A percentile compares a stretch with the other conserved stretches of the same genome.
Conservation (phyloP, 1,139 yeast genomes). For the Saccharomyces pastorianus region DNA sequence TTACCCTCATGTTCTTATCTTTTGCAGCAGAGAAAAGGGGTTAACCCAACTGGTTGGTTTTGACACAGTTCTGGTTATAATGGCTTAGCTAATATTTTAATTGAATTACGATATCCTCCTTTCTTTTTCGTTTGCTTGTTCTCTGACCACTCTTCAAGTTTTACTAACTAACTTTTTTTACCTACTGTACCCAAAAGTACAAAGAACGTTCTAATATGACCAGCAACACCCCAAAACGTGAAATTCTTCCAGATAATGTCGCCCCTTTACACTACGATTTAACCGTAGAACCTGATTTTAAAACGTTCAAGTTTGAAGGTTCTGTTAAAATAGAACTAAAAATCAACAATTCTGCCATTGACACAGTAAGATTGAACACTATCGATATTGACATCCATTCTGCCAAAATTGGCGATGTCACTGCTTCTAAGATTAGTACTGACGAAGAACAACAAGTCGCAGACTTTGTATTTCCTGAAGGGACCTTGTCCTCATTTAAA, state of each 20-base stretch:
- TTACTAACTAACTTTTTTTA: background rate
- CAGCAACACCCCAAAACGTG: slow-evolving; percentile 33
- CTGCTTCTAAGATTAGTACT: slow-evolving; percentile 31
- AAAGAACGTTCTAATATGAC: slow-evolving; percentile 2
- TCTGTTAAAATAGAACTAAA: slow-evolving; percentile 54
- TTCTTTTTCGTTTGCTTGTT: background rate
- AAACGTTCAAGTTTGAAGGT: slow-evolving; percentile 64
- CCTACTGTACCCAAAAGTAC: background rate
- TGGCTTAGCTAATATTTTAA: background rate
- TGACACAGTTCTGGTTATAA: background rate
- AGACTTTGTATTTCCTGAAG: slow-evolving; percentile 47
- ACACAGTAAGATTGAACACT: slow-evolving; percentile 40
- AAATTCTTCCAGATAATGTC: slow-evolving; percentile 65
- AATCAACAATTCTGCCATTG: slow-evolving; percentile 40
- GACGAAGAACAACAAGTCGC: slow-evolving; percentile 57
- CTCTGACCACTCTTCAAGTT: background rate
- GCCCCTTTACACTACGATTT: slow-evolving; percentile 65
- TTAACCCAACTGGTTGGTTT: background rate
- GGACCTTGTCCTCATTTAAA: slow-evolving; percentile 35
- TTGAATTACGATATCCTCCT: background rate
- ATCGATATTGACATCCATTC: slow-evolving; percentile 55
- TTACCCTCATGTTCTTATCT: slow-evolving; percentile 1
- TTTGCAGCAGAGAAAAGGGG: background rate
- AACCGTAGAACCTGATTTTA: slow-evolving; percentile 65
- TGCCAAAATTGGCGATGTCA: slow-evolving; percentile 38